Evolutionary conservation across 768 basidiomycete genomes (phyloP).

Genomic region (Mycena kentingensis): DNA sequence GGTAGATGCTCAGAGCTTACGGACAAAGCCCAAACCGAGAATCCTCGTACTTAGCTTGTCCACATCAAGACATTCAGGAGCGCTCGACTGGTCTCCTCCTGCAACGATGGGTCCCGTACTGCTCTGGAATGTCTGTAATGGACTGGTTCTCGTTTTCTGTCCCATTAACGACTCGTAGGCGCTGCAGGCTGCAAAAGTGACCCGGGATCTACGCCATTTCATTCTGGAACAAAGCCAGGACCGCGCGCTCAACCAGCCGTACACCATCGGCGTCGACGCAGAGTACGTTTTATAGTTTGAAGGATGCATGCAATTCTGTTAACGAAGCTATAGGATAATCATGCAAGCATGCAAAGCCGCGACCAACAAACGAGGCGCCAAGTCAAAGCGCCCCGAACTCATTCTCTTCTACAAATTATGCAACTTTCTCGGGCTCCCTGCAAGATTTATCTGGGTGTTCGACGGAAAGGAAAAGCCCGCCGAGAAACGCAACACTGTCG

Average conservation of each 20-base stretch:
- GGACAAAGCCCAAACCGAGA: too few species aligned
- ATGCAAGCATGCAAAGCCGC: not conserved
- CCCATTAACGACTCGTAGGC: too few species aligned
- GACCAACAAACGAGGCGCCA: not conserved
- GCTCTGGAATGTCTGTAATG: too few species aligned
- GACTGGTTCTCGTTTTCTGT: too few species aligned
- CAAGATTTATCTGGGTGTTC: conserved; percentile 3
- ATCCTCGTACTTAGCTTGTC: too few species aligned
- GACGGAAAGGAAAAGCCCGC: conserved; percentile 6
- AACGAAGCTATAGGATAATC: not conserved
- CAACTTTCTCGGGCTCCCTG: not conserved
- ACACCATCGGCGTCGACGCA: conserved; percentile 5
- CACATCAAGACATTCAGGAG: too few species aligned
- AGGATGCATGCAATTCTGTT: not conserved
- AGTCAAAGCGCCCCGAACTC: not conserved
- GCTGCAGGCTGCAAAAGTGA: too few species aligned
- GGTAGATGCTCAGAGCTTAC: too few species aligned
- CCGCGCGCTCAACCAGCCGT: not conserved
- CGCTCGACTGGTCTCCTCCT: too few species aligned
- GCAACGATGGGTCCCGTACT: too few species aligned
- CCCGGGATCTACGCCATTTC: too few species aligned
- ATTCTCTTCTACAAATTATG: not conserved
- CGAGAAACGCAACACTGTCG: not conserved
- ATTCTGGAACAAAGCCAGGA: not conserved
- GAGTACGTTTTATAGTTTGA: not conserved